Evolutionary conservation across 805 yeast species (phyloP).

Genomic region (Myxozyma lipomycoides): DNA sequence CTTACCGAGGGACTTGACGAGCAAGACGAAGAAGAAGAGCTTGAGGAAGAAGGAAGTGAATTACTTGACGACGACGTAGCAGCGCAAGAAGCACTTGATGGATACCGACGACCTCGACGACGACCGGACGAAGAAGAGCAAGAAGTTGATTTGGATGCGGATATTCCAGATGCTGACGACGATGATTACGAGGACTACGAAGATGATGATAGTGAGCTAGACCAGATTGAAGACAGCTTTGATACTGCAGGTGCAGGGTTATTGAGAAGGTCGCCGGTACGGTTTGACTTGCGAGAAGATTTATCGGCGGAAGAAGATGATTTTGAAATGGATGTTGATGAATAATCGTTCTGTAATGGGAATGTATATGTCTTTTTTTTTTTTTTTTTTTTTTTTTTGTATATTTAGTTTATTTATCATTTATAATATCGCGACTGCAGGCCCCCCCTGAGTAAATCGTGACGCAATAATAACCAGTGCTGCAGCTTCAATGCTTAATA

Average conservation of each 20-base stretch:
- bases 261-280: neutral
- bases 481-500: too few species aligned
- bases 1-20: slow-evolving; percentile 33
- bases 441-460: too few species aligned
- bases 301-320: slow-evolving; percentile 15
- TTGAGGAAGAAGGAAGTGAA: slow-evolving; percentile 15
- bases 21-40: slow-evolving; percentile 32
- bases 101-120: slow-evolving; percentile 29
- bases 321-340: slow-evolving; percentile 23
- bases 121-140: slow-evolving; percentile 16
- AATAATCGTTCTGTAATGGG: neutral
- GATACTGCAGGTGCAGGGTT: slow-evolving; percentile 9
- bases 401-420: too few species aligned
- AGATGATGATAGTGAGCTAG: slow-evolving; percentile 11
- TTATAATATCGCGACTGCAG: too few species aligned
- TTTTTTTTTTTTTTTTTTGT: too few species aligned
- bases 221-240: slow-evolving; percentile 3
- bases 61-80: slow-evolving; percentile 34
- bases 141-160: slow-evolving; percentile 29
- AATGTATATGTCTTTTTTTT: too few species aligned
- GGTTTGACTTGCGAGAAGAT: neutral
- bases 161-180: slow-evolving; percentile 36
- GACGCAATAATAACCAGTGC: too few species aligned
- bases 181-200: slow-evolving; percentile 13
- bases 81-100: slow-evolving; percentile 24